Base-by-base conservation (phyloP, 2,329 filamentous ascomycete species). In the Pseudogymnoascus sp. region DNA sequence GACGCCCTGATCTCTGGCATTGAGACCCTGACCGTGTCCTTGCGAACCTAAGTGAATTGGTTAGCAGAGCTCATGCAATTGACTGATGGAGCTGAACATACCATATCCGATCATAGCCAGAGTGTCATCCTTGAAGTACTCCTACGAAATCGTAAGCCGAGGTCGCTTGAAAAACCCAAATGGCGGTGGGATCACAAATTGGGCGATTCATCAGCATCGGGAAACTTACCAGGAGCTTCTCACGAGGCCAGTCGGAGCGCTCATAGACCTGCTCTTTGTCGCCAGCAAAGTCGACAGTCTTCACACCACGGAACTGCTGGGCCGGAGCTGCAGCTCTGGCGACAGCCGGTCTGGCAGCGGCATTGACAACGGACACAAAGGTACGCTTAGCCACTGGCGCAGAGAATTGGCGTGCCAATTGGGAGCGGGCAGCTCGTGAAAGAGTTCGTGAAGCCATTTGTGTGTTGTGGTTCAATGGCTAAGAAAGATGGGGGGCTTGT, bases 91-190 rank as follows among this genome's bases (percentile, higher is more conserved):
- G 27, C 12, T 21, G 17, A 61, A 61, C 38, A 31, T 42, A 58
- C 88, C 94, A 81, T 99, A 99, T 77, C 94, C 94, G 79, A 99
- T 99, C 75, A 99, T 89, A 75, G 94, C 94, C 72, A 99, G 91
- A 71, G 93, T 97, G 80, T 99, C 94, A 81, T 99, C 86, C 87
- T 97, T 97, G 90, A 99, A 99, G 88, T 93, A 99, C 69, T 97
- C 91, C 90, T 96, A 70, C 55, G 39, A 64, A 60, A 63, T 61
- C 61, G 68, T 70, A 60, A 70, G 44, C 27, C 44, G 44, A 51
- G 44, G 44, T 51, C 44, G 27, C 27, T 31, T n/a, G 66, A 64
- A 35, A n/a, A 58, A 39, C 62, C 55, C 9, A 25, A 17, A 48
- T 41, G 27, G 35, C 63, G 38, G 59, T 58, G 55, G 59, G 27